Conservation (phyloP, 1,284 basidiomycete species). For the Cutaneotrichosporon cyanovorans region DNA sequence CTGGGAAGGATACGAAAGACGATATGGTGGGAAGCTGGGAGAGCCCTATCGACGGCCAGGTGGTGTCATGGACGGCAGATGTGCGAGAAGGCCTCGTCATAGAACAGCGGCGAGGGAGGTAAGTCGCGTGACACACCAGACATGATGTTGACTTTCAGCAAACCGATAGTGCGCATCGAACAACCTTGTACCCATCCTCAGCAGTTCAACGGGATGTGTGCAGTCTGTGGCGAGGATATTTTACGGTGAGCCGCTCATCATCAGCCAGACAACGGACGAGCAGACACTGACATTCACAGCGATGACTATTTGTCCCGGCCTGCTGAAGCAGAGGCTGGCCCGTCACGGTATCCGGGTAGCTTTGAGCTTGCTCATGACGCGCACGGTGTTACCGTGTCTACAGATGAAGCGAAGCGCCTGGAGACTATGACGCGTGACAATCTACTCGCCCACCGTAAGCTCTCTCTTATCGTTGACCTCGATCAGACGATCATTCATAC, state of each 20-base stretch:
- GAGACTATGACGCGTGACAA: slow-evolving; percentile 72
- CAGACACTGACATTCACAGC: slow-evolving; percentile 46
- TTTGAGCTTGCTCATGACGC: slow-evolving; percentile 45
- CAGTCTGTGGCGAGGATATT: slow-evolving; percentile 87
- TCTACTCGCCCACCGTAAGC: slow-evolving; percentile 66
- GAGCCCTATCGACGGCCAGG: slow-evolving; percentile 63
- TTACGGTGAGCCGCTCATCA: slow-evolving; percentile 71
- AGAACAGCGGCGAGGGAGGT: slow-evolving; percentile 31
- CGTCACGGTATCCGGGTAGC: slow-evolving; percentile 29
- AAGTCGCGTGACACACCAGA: slow-evolving; percentile 4
- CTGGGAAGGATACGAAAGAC: slow-evolving; percentile 46
- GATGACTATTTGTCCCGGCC: slow-evolving; percentile 78
- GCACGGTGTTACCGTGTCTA: slow-evolving; percentile 46
- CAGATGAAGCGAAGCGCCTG: slow-evolving; percentile 71
- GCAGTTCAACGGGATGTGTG: slow-evolving; percentile 85
- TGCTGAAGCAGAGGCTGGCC: slow-evolving; percentile 54
- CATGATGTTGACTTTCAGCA: slow-evolving; percentile 24
- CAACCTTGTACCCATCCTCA: slow-evolving; percentile 92
- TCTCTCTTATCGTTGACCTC: slow-evolving; percentile 93
- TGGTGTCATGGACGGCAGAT: slow-evolving; percentile 36
- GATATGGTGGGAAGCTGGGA: slow-evolving; percentile 82
- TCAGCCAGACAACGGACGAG: slow-evolving; percentile 9
- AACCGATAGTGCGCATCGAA: slow-evolving; percentile 57
- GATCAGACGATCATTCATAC: slow-evolving; percentile 99
- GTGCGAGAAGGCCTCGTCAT: slow-evolving; percentile 27